A percentile compares a stretch with the other conserved stretches of the same genome.
These are phyloP conservation scores for Staphylotrichum tortipilum DNA, from an alignment of 495 filamentous ascomycete genomes.

Conservation along the genomic window DNA sequence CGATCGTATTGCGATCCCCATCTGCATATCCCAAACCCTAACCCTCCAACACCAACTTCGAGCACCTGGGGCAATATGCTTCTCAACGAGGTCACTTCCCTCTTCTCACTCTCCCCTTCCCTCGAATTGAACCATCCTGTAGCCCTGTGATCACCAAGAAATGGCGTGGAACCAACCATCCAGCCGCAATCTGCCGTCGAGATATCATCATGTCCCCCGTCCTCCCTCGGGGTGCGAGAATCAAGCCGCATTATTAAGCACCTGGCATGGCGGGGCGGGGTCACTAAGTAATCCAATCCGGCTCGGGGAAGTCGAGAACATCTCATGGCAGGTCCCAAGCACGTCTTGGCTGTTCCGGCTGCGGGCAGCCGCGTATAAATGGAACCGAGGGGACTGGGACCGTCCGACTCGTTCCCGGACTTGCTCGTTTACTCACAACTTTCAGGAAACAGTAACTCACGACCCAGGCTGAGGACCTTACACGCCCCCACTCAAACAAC, in stretches of 20 bases:
- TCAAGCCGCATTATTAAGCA: constrained; percentile 11
- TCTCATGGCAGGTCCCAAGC: constrained; percentile 6
- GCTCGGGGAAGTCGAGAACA: too few species aligned
- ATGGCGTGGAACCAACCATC: neutral
- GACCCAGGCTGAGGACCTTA: too few species aligned
- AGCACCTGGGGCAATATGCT: too few species aligned
- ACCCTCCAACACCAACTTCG: neutral
- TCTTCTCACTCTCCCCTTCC: too few species aligned
- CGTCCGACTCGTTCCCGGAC: neutral
- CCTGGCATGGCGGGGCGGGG: constrained; percentile 1
- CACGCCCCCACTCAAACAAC: too few species aligned
- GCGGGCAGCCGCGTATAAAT: neutral
- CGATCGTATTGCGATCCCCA: too few species aligned
- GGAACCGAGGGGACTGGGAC: too few species aligned
- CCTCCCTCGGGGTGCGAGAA: neutral
- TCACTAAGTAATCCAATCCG: constrained; percentile 1
- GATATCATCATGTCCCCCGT: constrained; percentile 4
- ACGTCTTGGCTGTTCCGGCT: neutral
- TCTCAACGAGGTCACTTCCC: too few species aligned
- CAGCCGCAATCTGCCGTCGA: neutral
- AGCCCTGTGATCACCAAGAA: too few species aligned
- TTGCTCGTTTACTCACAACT: neutral
- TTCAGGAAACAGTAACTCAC: too few species aligned
- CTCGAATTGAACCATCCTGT: too few species aligned
- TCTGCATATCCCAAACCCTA: neutral